Conservation (phyloP, 768 basidiomycete species). For the Candolleomyces eurysporus region DNA sequence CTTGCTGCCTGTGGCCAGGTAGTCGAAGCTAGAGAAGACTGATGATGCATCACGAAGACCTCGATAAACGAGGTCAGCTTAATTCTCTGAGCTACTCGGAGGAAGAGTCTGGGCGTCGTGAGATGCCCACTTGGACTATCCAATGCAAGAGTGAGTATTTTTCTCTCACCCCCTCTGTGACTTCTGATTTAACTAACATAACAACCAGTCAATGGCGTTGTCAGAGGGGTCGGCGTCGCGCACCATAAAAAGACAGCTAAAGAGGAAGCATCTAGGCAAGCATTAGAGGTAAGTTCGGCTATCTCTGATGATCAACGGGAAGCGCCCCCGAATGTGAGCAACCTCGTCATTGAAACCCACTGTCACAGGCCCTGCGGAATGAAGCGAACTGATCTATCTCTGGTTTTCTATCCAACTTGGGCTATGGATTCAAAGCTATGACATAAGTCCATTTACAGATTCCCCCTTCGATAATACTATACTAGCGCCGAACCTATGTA, state of each 20-base stretch:
- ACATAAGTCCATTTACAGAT: neutral
- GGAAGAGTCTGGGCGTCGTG: slow-evolving; percentile 35
- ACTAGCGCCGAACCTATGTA: too few species aligned
- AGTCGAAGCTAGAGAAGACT: slow-evolving; percentile 2
- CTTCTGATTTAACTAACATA: neutral
- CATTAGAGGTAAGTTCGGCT: slow-evolving; percentile 32
- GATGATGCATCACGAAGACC: slow-evolving; percentile 20
- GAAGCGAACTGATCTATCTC: neutral
- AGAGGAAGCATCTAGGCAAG: slow-evolving; percentile 45
- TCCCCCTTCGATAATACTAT: too few species aligned
- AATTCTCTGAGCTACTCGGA: slow-evolving; percentile 36
- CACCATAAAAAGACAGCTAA: slow-evolving; percentile 44
- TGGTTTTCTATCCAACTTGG: neutral
- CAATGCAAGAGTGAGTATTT: slow-evolving; percentile 52
- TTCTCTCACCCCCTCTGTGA: neutral
- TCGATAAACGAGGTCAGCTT: slow-evolving; percentile 20
- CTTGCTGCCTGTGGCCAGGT: neutral
- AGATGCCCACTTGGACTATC: slow-evolving; percentile 48
- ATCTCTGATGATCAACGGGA: neutral
- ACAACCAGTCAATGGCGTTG: slow-evolving; percentile 42
- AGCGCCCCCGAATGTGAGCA: neutral
- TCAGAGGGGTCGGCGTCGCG: slow-evolving; percentile 47
- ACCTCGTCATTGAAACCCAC: neutral
- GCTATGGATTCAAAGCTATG: neutral
- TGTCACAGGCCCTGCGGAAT: neutral